Base-by-base conservation (phyloP, 1,284 basidiomycete genomes). In the Rhodotorula sp. region DNA sequence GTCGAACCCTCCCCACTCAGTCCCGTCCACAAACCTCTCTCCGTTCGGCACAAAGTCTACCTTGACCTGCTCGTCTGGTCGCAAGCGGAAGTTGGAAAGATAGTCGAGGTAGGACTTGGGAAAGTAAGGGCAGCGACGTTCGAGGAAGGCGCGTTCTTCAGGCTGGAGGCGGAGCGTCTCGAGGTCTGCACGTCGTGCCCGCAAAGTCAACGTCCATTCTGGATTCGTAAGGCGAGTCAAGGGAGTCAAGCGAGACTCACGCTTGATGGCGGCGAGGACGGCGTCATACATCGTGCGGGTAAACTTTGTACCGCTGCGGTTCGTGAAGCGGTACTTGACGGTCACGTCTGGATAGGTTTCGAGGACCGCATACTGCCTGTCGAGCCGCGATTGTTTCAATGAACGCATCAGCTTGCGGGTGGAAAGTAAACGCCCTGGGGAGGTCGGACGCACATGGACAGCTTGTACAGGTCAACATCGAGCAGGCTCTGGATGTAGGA, bases 391-490 rank as follows among this genome's bases (percentile, higher is more conserved):
- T 8, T 19, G 20, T 17, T 2, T 22, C 19, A 9, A 24, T 55
- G 10, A 55, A 32, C 32, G 47, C 30, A n/a, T 51, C 24, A 48
- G 44, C 29, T 58, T 29, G 29, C 17, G 30, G 47, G 44, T 19
- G 29, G 48, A 7, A 32, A 17, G 10, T 17, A 47, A 13, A 1
- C 4, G 29, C 20, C 7, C 29, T 19, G 46, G 30, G 39, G n/a
- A 24, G 30, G 22, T 9, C 17, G 9, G 8, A n/a, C 49, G 36
- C 27, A 53, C 95, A 98, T 99, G 0, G 94, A 94, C 62, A 98
- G 84, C 92, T 96, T 99, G 88, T 99, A 98, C 52, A 97, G 83
- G 80, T 99, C 95, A 0, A 94, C 96, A 80, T 98, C 95, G 65
- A 99, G 85, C 64, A 98, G 49, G 36, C 59, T 64, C 36, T 55